A percentile compares a stretch with the other conserved stretches of the same genome.
Evolutionary conservation across 2,329 filamentous ascomycete genomes (phyloP).

Genomic region (Penicillium rolfsii): DNA sequence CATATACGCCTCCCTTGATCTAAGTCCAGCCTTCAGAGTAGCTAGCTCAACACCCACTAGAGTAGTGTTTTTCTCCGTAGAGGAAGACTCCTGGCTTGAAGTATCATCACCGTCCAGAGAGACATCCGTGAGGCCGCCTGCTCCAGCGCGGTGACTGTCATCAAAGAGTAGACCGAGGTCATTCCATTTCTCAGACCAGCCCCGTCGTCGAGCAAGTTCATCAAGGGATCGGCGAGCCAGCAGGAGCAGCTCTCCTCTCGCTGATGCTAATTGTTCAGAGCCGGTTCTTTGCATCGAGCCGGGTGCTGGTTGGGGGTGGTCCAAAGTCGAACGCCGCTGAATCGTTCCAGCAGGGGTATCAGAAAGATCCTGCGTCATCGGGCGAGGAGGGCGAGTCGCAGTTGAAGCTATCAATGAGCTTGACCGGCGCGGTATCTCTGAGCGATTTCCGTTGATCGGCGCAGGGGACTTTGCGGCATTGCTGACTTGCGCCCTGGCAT

Average conservation of each 20-base stretch:
- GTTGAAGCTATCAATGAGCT: conserved; percentile 40
- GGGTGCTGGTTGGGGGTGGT: conserved; percentile 46
- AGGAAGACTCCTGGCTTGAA: conserved; percentile 19
- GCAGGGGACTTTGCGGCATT: conserved; percentile 26
- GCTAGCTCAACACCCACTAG: conserved; percentile 58
- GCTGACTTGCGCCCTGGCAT: conserved; percentile 31
- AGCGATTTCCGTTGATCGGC: conserved; percentile 28
- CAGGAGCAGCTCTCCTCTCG: conserved; percentile 78
- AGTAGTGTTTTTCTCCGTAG: conserved; percentile 27
- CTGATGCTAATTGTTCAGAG: conserved; percentile 78
- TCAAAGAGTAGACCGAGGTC: conserved; percentile 53
- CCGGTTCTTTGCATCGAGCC: conserved; percentile 56
- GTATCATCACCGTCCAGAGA: conserved; percentile 36
- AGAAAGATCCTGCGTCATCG: conserved; percentile 38
- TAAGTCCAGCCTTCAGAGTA: conserved; percentile 63
- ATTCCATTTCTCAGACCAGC: conserved; percentile 78
- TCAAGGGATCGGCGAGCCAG: conserved; percentile 80
- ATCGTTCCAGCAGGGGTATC: conserved; percentile 34
- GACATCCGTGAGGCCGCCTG: conserved; percentile 41
- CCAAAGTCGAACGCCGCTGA: conserved; percentile 51
- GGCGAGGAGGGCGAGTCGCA: conserved; percentile 26
- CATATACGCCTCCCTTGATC: conserved; percentile 67
- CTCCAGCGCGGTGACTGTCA: conserved; percentile 31
- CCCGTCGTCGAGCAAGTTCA: conserved; percentile 68
- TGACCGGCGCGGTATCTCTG: conserved; percentile 43